Evolutionary conservation across 805 yeast species (phyloP), one percentile per base, ranked within the genome.

Genomic region (Metschnikowia continentalis): DNA sequence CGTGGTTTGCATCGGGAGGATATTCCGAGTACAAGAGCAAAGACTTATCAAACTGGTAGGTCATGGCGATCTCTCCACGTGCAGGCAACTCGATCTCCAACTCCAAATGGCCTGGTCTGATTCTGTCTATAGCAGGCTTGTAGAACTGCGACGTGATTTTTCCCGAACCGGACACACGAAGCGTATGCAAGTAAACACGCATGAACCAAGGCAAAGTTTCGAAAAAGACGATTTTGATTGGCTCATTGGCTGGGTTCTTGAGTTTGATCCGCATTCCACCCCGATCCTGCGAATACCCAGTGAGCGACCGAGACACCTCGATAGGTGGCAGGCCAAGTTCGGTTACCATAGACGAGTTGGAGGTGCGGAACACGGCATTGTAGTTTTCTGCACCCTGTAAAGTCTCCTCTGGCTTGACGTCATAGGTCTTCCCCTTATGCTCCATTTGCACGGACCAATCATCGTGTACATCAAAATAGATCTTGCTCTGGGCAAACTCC

Each of bases 1-100:
- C 99, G 61, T 94, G 97, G 65, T 94, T 94, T 2, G 99, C 98
- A 73, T 94, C 99, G 1, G 99, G 99, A n/a, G 99, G 99, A 62
- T 94, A 94, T 65, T 94, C 98, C 3, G 90, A 87, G 54, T 88
- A 83, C 51, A 85, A 78, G 32, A 94, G 75, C 64, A 94, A 75
- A 0, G 96, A 83, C 66, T 91, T 94, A 64, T 94, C 98, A 63
- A 92, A 91, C 50, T 84, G 80, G 64, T 88, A 88, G 2, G 86
- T 81, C 47, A 90, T 58, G 1, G 85, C 77, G 42, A 87, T 65
- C 6, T 83, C 75, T 13, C 83, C 75, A 2, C 73, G 62, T 2
- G 91, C 78, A 0, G 97, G 97, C 2, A 92, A 63, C 0, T 60
- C 63, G 19, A 92, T 62, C 7, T 69, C 69, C 35, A 89, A 74